These are phyloP conservation scores for Hericium coralloides DNA, from an alignment of 768 basidiomycete genomes.

Conservation along the genomic window DNA sequence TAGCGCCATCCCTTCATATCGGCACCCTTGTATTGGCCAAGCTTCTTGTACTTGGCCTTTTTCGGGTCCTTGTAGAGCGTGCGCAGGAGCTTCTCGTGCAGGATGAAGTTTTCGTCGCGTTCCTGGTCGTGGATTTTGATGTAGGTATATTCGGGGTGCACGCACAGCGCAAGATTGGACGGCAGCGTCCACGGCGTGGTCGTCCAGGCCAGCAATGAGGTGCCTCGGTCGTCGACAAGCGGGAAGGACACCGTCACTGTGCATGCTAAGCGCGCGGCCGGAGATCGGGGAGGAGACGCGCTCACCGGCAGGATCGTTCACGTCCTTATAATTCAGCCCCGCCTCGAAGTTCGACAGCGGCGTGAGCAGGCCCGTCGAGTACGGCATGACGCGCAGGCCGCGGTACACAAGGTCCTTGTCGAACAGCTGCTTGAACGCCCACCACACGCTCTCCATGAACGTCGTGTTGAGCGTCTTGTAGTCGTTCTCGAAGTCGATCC, in stretches of 20 bases:
- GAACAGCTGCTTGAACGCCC: conserved; percentile 95
- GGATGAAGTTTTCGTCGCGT: conserved; percentile 79
- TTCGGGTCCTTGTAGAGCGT: conserved; percentile 96
- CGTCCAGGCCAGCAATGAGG: conserved; percentile 93
- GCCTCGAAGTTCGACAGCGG: conserved; percentile 98
- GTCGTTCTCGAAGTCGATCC: conserved; percentile 99
- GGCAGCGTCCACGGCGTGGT: conserved; percentile 99
- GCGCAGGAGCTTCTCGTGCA: conserved; percentile 78
- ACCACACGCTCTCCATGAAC: conserved; percentile 99
- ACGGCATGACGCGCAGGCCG: conserved; percentile 94
- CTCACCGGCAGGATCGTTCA: conserved; percentile 86
- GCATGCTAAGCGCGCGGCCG: background rate
- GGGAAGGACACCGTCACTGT: conserved; percentile 88
- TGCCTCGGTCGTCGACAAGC: conserved; percentile 86
- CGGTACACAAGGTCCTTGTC: conserved; percentile 89
- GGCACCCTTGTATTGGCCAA: conserved; percentile 78
- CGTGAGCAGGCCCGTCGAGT: conserved; percentile 93
- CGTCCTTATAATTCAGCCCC: conserved; percentile 83
- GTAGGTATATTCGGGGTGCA: conserved; percentile 93
- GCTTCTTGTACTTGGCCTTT: conserved; percentile 91
- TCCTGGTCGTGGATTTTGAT: conserved; percentile 94
- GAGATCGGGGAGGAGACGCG: conserved; percentile 1
- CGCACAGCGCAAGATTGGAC: conserved; percentile 90
- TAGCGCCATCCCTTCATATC: conserved; percentile 98
- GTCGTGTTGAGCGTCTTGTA: conserved; percentile 93